Evolutionary conservation across 306 rosid species (phyloP).

Genomic region (Corylus avellana): DNA sequence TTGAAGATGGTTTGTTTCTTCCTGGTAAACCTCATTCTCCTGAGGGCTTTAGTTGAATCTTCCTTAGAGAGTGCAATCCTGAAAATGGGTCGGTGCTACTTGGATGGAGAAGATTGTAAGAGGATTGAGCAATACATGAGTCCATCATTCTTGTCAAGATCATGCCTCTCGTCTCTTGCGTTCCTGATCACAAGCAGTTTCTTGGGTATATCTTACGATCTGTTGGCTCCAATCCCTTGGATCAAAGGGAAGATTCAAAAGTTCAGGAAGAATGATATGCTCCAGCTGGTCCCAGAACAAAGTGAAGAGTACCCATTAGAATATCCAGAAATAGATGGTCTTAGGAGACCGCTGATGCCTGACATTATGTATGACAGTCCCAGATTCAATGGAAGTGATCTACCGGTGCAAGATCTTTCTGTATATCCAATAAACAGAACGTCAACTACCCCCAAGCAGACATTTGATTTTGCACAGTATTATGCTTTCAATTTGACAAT

Average conservation of each 20-base stretch:
- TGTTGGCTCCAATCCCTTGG: slow-evolving; percentile 96
- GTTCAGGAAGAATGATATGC: slow-evolving; percentile 93
- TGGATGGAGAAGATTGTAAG: slow-evolving; percentile 96
- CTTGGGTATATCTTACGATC: slow-evolving; percentile 93
- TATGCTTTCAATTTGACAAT: slow-evolving; percentile 91
- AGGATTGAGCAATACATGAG: slow-evolving; percentile 98
- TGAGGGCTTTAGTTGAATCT: slow-evolving; percentile 85
- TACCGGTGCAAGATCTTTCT: slow-evolving; percentile 74
- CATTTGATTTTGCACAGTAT: slow-evolving; percentile 95
- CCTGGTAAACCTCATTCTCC: slow-evolving; percentile 90
- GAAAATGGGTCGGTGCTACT: slow-evolving; percentile 88
- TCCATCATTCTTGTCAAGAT: slow-evolving; percentile 79
- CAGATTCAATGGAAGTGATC: slow-evolving; percentile 41
- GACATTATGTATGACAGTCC: slow-evolving; percentile 51
- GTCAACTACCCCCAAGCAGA: slow-evolving; percentile 82
- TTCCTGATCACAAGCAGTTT: slow-evolving; percentile 88
- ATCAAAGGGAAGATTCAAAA: slow-evolving; percentile 73
- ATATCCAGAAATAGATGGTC: slow-evolving; percentile 65
- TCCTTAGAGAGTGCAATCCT: slow-evolving; percentile 80
- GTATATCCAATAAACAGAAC: slow-evolving; percentile 76
- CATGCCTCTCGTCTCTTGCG: slow-evolving; percentile 96
- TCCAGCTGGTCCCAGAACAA: slow-evolving; percentile 89
- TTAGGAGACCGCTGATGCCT: slow-evolving; percentile 65
- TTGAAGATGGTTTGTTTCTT: slow-evolving; percentile 96
- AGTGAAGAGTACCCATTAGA: slow-evolving; percentile 80